Base-by-base conservation (phyloP, 2,329 filamentous ascomycete species). In the Lasiodiplodia gonubiensis region DNA sequence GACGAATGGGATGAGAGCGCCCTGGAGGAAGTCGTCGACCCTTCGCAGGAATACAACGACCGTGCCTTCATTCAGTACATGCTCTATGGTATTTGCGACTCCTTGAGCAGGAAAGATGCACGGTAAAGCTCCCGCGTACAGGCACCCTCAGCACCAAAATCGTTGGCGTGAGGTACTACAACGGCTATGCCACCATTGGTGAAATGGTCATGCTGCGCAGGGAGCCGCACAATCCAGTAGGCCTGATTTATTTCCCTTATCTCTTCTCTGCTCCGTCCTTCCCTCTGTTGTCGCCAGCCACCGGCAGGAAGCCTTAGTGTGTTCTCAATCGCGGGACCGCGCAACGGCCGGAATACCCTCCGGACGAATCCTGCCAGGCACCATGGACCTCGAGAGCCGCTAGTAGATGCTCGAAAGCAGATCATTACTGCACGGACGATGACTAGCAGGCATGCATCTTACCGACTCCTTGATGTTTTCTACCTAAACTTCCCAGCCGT, bases 141-240 rank as follows among this genome's bases (percentile, higher is more conserved):
- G 66, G 79, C 3, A 72, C 73, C 46, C 67, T 86, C 21, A 73
- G 82, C 21, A 82, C 81, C 21, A 88, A 88, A 66, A 87, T 89
- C 60, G 88, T 90, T 2, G 88, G 88, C 2, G 78, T 85, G 74
- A 72, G 84, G 25, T 79, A 71, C 61, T 79, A 80, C 66, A 72
- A 67, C 35, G 78, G 77, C 23, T 73, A 75, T 68, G 77, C 77
- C 3, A 78, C 77, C 1, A 54, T 74, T 0, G 76, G 76, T 0
- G 78, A 80, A 59, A 74, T 76, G 70, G 74, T 77, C 12, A 65
- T 77, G 11, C 66, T 70, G 65, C 82, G 81, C 42, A 82, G 92
- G 73, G 90, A 94, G 74, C 89, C 90, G 1, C 73, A 78, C 1
- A 94, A 94, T 73, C 82, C 79, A 25, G 66, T 67, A 27, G 14